Evolutionary conservation across 1,284 basidiomycete species (phyloP), one percentile per base, ranked within the genome.

Genomic region (Vanrija sp.): DNA sequence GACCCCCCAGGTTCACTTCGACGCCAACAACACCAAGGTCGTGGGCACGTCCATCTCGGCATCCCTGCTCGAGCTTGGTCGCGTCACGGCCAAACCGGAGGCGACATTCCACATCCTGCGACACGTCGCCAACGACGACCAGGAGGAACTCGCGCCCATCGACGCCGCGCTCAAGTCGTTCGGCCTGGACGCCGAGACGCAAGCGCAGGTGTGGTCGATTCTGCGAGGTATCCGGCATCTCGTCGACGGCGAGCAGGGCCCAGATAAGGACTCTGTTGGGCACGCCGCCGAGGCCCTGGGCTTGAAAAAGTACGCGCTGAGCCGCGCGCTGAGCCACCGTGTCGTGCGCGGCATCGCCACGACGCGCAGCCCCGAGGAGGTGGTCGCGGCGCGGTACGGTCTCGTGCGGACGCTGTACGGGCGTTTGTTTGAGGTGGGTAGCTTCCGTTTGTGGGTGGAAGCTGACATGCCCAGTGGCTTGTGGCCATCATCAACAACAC

Each of bases 381-480:
- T 56, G 16, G 49, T 49, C 19, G 57, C 54, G 0, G 57, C 57
- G 7, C 54, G 49, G 10, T 47, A 56, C 22, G 57, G 57, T 8
- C 54, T 59, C 6, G 57, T 56, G 20, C 54, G 57, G 14, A 53
- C 57, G n/a, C 49, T 59, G 12, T 59, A 59, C 39, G 54, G 51
- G 0, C 53, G 57, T 48, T 39, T 59, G 14, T 50, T 50, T 22
- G 49, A 50, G 27, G 48, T 53, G 38, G 8, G 38, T 20, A 39
- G n/a, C 38, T n/a, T 18, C n/a, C n/a, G 7, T 1, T 2, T 14
- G 12, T 14, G 38, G n/a, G 16, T n/a, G 12, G n/a, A 5, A 18
- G 38, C 38, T 39, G 15, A 39, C 31, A 14, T 15, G 38, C 8
- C 35, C 50, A 59, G 43, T 59, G 57, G 57, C 47, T 59, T 25